Conservation (phyloP, 805 yeast genomes). For the Isabelozyma gotoi region DNA sequence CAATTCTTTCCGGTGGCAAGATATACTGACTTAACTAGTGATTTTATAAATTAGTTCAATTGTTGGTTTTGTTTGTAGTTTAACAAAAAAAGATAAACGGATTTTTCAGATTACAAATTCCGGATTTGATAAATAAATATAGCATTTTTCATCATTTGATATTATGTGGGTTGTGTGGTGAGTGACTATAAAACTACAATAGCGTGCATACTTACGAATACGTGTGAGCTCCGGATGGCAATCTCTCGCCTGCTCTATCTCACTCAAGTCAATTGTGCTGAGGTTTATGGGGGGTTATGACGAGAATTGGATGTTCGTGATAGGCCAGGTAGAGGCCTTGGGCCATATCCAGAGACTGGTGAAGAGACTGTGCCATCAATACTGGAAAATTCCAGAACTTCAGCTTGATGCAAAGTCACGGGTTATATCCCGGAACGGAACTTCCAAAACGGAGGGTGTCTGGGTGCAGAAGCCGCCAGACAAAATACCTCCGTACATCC, state of each 20-base stretch:
- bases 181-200: not conserved
- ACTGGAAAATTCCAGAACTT: not conserved
- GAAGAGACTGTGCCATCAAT: not conserved
- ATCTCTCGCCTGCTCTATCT: not conserved
- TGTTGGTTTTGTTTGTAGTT: not conserved
- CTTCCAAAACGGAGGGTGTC: not conserved
- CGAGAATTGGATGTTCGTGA: too few species aligned
- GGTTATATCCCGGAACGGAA: not conserved
- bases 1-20: not conserved
- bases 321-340: too few species aligned
- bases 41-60: slow-evolving; percentile 1
- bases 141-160: not conserved
- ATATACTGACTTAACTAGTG: slow-evolving; percentile 8
- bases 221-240: not conserved
- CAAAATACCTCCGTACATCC: too few species aligned
- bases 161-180: not conserved
- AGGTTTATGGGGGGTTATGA: too few species aligned
- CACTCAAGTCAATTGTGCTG: too few species aligned
- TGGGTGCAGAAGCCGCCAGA: too few species aligned
- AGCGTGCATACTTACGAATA: not conserved
- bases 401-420: too few species aligned
- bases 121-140: not conserved
- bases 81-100: not conserved
- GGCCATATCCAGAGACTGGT: too few species aligned
- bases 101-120: not conserved